phyloP scores from a whole-genome alignment of 345 rosid species.

The Barbarea vulgaris region DNA sequence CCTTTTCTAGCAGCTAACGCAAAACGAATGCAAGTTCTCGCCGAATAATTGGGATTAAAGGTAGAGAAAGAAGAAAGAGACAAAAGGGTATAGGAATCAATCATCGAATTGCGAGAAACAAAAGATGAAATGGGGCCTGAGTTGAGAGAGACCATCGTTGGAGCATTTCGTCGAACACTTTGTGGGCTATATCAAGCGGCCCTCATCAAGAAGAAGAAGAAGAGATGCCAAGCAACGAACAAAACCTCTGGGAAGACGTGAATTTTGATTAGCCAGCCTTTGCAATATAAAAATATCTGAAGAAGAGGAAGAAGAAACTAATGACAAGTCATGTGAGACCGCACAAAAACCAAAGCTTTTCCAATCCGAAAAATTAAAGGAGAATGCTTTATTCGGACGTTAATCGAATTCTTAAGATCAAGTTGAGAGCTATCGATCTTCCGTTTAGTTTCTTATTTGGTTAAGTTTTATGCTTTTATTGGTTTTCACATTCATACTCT shows the following conservation, averaged over 20 bases:
- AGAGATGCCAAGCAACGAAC: slow-evolving; percentile 69
- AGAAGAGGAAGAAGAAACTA: slow-evolving; percentile 1
- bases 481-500: too few species aligned
- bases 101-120: slow-evolving; percentile 31
- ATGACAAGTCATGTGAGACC: slow-evolving; percentile 27
- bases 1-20: slow-evolving; percentile 26
- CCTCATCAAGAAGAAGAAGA: slow-evolving; percentile 7
- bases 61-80: slow-evolving; percentile 22
- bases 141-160: slow-evolving; percentile 69
- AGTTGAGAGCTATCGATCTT: slow-evolving; percentile 22
- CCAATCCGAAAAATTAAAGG: slow-evolving; percentile 15
- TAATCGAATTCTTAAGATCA: slow-evolving; percentile 26
- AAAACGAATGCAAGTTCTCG: slow-evolving; percentile 7
- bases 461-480: background rate
- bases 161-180: slow-evolving; percentile 88
- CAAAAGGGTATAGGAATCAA: slow-evolving; percentile 38
- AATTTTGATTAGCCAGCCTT: background rate
- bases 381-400: slow-evolving; percentile 44
- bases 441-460: background rate
- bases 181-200: slow-evolving; percentile 13
- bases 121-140: slow-evolving; percentile 41
- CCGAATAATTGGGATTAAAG: slow-evolving; percentile 11
- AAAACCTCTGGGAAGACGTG: slow-evolving; percentile 40
- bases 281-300: too few species aligned
- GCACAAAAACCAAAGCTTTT: slow-evolving; percentile 23